These are phyloP conservation scores for Neurospora crassa DNA, from an alignment of 2,329 filamentous ascomycete species.

Conservation along the genomic window DNA sequence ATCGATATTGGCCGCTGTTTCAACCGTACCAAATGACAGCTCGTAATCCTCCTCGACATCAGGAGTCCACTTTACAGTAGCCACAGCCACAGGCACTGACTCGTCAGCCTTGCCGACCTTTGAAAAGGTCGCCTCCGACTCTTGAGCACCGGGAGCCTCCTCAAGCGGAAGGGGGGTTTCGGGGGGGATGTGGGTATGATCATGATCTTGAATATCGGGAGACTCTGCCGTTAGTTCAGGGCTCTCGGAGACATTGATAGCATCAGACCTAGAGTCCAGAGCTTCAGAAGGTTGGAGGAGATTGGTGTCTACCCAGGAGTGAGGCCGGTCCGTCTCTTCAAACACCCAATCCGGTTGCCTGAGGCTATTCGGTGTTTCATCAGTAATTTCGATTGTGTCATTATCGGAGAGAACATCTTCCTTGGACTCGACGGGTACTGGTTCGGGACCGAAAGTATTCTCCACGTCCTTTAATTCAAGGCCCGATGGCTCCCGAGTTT, in stretches of 20 bases:
- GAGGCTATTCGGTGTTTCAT: neutral
- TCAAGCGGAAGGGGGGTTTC: neutral
- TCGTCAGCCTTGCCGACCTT: neutral
- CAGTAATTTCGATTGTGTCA: neutral
- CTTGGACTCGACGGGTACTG: neutral
- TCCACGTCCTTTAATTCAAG: neutral
- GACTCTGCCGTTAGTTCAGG: neutral
- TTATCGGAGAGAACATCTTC: neutral
- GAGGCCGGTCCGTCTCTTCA: neutral
- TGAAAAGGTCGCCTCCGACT: neutral
- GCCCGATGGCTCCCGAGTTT: neutral
- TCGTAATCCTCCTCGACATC: neutral
- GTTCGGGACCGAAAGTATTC: neutral
- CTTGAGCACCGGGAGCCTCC: neutral
- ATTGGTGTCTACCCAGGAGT: neutral
- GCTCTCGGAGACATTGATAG: neutral
- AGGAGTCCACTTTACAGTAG: neutral
- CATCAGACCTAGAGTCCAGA: neutral
- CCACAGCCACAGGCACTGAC: neutral
- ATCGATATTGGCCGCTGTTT: neutral
- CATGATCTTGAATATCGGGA: neutral
- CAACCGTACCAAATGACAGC: neutral
- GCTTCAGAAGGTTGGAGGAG: neutral
- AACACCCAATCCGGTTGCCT: neutral
- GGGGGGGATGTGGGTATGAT: neutral